A percentile compares a stretch with the other conserved stretches of the same genome.
These are phyloP conservation scores for Neofusicoccum cordaticola DNA, from an alignment of 2,329 filamentous ascomycete species.

Conservation along the genomic window DNA sequence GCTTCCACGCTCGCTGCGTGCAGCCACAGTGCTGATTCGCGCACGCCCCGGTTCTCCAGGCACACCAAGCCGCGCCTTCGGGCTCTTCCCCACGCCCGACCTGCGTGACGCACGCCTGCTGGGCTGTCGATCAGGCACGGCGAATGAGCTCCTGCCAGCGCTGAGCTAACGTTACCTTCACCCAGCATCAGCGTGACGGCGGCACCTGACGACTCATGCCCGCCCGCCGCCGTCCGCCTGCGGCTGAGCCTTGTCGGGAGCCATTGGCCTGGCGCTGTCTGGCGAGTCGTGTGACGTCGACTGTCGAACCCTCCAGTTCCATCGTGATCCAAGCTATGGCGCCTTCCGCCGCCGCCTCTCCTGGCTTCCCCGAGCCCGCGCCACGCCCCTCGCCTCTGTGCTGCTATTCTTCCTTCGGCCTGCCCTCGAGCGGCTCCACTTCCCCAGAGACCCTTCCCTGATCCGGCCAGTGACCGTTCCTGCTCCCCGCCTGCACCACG, in stretches of 20 bases:
- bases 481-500: not conserved
- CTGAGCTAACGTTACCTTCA: not conserved
- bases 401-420: not conserved
- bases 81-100: slow-evolving; percentile 11
- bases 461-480: slow-evolving; percentile 2
- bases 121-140: slow-evolving; percentile 11
- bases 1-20: no score
- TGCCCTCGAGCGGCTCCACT: not conserved
- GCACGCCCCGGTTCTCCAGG: not conserved
- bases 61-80: slow-evolving; percentile 7
- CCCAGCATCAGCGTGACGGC: slow-evolving; percentile 2
- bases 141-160: slow-evolving; percentile 12
- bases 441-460: not conserved
- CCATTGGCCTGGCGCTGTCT: not conserved
- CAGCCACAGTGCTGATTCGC: not conserved
- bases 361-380: not conserved
- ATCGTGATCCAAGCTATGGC: slow-evolving; percentile 13
- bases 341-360: slow-evolving; percentile 3
- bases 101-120: slow-evolving; percentile 14
- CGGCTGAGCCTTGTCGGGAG: not conserved
- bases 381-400: not conserved
- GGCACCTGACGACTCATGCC: not conserved
- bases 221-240: not conserved
- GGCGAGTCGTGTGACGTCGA: slow-evolving; percentile 16
- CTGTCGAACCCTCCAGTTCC: slow-evolving; percentile 3